These are phyloP conservation scores for Rhodosporidiobolus sp. DNA, from an alignment of 768 basidiomycete genomes.

Conservation along the genomic window DNA sequence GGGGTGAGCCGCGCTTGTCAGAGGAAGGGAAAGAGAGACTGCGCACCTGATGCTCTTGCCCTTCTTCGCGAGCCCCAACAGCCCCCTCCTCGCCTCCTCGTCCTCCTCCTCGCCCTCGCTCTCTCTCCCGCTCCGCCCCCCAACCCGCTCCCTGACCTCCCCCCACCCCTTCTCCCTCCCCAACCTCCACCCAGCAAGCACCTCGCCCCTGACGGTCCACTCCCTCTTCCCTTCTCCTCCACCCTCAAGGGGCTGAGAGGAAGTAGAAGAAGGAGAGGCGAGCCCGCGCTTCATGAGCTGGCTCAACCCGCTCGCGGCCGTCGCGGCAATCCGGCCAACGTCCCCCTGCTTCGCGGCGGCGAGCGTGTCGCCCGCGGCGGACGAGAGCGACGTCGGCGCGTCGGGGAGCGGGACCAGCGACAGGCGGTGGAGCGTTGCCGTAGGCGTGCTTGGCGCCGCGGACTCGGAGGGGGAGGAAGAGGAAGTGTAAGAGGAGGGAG, in stretches of 20 bases:
- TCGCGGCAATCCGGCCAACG: slow-evolving; percentile 31
- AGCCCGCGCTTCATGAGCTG: slow-evolving; percentile 30
- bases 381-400: background rate
- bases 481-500: no score
- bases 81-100: background rate
- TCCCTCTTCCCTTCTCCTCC: slow-evolving; percentile 2
- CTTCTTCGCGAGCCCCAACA: background rate
- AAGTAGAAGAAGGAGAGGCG: background rate
- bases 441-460: no score
- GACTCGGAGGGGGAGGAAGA: no score
- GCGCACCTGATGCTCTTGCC: background rate
- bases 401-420: background rate
- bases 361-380: background rate
- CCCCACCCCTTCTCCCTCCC: slow-evolving; percentile 9
- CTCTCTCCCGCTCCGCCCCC: background rate
- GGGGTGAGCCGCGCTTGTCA: no score
- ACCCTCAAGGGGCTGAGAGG: no score
- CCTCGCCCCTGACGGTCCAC: slow-evolving; percentile 3
- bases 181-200: slow-evolving; percentile 23
- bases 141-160: slow-evolving; percentile 16
- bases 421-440: slow-evolving; percentile 26
- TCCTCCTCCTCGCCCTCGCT: background rate
- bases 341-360: slow-evolving; percentile 20
- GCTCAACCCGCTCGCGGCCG: slow-evolving; percentile 31
- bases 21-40: background rate